Base-by-base conservation (phyloP, 1,284 basidiomycete genomes). In the Ceratobasidium sp. region DNA sequence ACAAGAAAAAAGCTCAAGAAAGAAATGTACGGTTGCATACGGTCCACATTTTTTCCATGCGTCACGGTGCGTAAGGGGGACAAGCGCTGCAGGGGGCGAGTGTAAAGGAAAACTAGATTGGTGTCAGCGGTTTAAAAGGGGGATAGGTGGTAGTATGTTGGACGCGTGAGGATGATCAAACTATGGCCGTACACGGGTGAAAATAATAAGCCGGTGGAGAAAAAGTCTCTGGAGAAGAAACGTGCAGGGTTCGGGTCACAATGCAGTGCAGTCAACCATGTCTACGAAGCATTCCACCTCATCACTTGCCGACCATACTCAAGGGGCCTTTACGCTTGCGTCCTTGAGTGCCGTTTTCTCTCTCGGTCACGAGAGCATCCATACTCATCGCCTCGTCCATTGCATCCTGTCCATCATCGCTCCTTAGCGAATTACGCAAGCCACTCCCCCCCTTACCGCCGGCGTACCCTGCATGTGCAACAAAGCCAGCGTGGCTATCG, bases 341-440 rank as follows among this genome's bases (percentile, higher is more conserved):
- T 7, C 46, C 48, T 37, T 53, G 48, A 34, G 6, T 22, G 65
- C 51, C 51, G 13, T 68, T 14, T 31, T 65, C 63, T 43, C 29
- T 68, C 27, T 68, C 65, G 29, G 65, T 68, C 14, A 68, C 65
- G 13, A 68, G 39, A 13, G 65, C 65, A 7, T 53, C 51, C 65
- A 68, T 68, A 51, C 65, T 68, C 65, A 68, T 68, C 65, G 65
- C 51, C 51, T 68, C 63, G 63, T 65, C 65, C 65, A 43, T 53
- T 68, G 65, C 65, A 54, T 68, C 65, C 65, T 68, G 65, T 68
- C 65, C 65, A 56, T 68, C 65, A 34, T 68, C 65, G 65, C 65
- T 68, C 49, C 65, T 68, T 56, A 68, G 65, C 65, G 65, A 68
- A 68, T 68, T 68, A n/a, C 65, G 65, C 37, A 68, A 56, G n/a